These are phyloP conservation scores for Exserohilum turcica DNA, from an alignment of 2,329 filamentous ascomycete species.

Conservation along the genomic window DNA sequence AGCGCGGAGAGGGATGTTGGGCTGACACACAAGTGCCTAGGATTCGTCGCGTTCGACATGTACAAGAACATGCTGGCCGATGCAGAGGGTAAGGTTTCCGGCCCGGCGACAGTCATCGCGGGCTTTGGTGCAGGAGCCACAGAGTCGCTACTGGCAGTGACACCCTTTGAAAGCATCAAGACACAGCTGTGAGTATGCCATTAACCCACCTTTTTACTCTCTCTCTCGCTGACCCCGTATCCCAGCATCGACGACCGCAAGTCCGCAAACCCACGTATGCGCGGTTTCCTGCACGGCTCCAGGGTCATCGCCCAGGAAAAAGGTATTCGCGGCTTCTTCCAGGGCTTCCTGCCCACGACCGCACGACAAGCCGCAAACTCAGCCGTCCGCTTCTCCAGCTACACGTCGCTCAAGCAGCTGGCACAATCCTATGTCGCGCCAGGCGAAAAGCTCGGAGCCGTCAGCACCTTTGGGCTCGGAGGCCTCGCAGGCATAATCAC, in stretches of 20 bases:
- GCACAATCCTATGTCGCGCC: conserved; percentile 91
- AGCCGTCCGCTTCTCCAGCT: conserved; percentile 86
- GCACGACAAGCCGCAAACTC: conserved; percentile 94
- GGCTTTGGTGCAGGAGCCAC: conserved; percentile 95
- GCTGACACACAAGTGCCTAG: conserved; percentile 47
- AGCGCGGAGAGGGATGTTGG: no score
- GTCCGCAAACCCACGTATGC: conserved; percentile 79
- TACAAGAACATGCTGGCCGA: conserved; percentile 86
- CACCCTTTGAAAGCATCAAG: conserved; percentile 97
- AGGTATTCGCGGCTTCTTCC: conserved; percentile 90
- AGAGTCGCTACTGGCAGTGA: conserved; percentile 90
- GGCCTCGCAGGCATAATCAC: conserved; percentile 89
- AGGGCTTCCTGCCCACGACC: conserved; percentile 94
- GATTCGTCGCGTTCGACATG: conserved; percentile 94
- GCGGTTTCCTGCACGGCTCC: conserved; percentile 89
- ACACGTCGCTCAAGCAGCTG: conserved; percentile 87
- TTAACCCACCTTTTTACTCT: conserved; percentile 4
- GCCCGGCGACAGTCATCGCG: conserved; percentile 86
- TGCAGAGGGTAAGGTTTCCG: conserved; percentile 83
- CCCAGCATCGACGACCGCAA: conserved; percentile 91
- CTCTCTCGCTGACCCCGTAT: no score
- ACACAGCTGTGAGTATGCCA: conserved; percentile 72
- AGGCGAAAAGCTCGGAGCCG: conserved; percentile 87
- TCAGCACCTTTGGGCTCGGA: conserved; percentile 89
- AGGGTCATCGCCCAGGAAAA: conserved; percentile 86